Conservation (phyloP, 2,329 filamentous ascomycete species). For the Colletotrichum paranaense region DNA sequence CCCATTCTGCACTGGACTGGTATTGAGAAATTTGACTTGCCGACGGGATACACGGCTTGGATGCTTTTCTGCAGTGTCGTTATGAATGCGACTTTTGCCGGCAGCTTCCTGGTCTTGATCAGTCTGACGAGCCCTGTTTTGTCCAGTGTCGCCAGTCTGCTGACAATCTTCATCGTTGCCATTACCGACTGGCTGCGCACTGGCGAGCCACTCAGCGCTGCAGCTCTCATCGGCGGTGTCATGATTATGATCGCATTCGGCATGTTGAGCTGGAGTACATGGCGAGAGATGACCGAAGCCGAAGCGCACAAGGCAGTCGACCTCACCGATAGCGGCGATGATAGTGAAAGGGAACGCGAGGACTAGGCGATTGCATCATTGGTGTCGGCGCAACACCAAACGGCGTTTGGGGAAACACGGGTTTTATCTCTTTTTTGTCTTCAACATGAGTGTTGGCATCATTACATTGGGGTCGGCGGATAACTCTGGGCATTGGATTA, state of each 20-base stretch:
- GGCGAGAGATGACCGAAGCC: constrained; percentile 91
- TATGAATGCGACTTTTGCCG: constrained; percentile 92
- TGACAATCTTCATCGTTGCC: constrained; percentile 97
- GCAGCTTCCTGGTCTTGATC: constrained; percentile 92
- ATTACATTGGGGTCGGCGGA: constrained; percentile 5
- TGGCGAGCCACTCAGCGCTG: constrained; percentile 77
- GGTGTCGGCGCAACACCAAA: constrained; percentile 19
- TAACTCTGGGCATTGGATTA: constrained; percentile 9
- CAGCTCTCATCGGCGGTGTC: constrained; percentile 83
- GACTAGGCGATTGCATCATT: constrained; percentile 36
- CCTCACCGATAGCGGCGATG: constrained; percentile 56
- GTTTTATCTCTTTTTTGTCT: constrained; percentile 10
- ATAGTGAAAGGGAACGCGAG: constrained; percentile 54
- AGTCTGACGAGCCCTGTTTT: constrained; percentile 92
- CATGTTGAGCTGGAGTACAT: constrained; percentile 92
- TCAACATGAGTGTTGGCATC: constrained; percentile 16
- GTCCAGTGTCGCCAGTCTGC: constrained; percentile 88
- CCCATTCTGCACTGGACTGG: constrained; percentile 84
- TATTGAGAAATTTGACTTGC: constrained; percentile 85
- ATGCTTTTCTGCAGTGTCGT: constrained; percentile 84
- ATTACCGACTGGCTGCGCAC: constrained; percentile 90
- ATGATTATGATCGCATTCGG: constrained; percentile 90
- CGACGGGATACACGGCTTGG: constrained; percentile 80
- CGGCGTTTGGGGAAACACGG: constrained; percentile 26
- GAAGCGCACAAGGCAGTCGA: constrained; percentile 68